Evolutionary conservation across 768 basidiomycete species (phyloP), one percentile per base, ranked within the genome.

Genomic region (Termitomyces sp.): DNA sequence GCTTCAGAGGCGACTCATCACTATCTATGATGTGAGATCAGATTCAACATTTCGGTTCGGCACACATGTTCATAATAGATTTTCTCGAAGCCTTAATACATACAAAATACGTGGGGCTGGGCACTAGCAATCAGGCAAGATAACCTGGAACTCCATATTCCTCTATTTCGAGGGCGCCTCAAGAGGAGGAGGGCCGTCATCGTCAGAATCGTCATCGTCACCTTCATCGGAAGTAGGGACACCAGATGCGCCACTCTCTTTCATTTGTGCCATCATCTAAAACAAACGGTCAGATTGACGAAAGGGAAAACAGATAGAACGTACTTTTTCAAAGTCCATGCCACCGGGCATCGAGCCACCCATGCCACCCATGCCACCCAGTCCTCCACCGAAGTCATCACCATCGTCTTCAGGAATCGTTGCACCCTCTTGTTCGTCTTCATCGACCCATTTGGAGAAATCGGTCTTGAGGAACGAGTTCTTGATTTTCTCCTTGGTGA

Each of bases 361-460:
- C 67, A 77, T 71, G 1, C 77, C 81, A 3, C 75, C 76, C 76
- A 83, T 82, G 58, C 79, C 81, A 42, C 76, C 74, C 72, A 81
- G 74, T 0, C 78, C 54, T 47, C 54, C 81, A 43, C 73, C 71
- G 67, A 79, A 74, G 52, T 74, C 76, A 54, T 76, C 72, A 16
- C 73, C 74, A 2, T 85, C 82, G 10, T 76, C 79, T 2, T 72
- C 68, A n/a, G 74, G 57, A 9, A 60, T 66, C 1, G 70, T 62
- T 23, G 72, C 80, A 50, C 78, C 88, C 40, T 91, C 89, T 73
- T 98, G 96, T 69, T 98, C 95, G 68, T 98, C 96, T 75, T 98
- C 95, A 66, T 98, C 95, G 41, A 89, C 88, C 94, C 94, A 98
- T 76, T 91, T 96, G 62, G 78, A 78, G 70, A 98, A 98, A 72